phyloP scores from a whole-genome alignment of 768 basidiomycete species.

The Lyophyllum shimeji region DNA sequence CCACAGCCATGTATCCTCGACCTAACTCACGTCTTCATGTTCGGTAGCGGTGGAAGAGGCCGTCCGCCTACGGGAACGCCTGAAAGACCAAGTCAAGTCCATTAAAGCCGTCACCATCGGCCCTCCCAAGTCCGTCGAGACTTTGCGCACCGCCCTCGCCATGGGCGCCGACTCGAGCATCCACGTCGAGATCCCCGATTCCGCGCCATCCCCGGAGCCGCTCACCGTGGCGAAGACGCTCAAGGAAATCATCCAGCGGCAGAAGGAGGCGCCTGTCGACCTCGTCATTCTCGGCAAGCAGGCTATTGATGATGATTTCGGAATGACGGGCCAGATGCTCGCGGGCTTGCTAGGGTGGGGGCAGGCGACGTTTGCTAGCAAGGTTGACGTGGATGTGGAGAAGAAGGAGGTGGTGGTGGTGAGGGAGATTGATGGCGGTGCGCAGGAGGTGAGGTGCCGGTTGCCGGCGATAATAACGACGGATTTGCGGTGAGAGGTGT shows the following conservation, averaged over 20 bases:
- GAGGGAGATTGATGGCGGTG: slow-evolving; percentile 93
- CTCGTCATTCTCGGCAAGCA: slow-evolving; percentile 97
- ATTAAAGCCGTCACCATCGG: slow-evolving; percentile 96
- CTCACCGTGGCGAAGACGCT: slow-evolving; percentile 89
- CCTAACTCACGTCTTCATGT: not conserved
- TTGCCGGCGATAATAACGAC: slow-evolving; percentile 90
- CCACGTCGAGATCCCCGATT: slow-evolving; percentile 84
- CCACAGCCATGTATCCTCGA: not conserved
- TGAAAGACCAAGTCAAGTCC: slow-evolving; percentile 73
- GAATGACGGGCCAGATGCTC: slow-evolving; percentile 96
- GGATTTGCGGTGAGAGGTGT: slow-evolving; percentile 74
- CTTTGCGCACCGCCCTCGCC: slow-evolving; percentile 92
- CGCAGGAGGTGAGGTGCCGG: slow-evolving; percentile 75
- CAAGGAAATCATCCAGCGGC: slow-evolving; percentile 66
- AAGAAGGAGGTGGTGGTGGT: slow-evolving; percentile 70
- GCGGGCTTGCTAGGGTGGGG: slow-evolving; percentile 90
- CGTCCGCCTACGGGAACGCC: slow-evolving; percentile 85
- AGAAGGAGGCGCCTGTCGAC: slow-evolving; percentile 65
- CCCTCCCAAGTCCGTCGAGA: slow-evolving; percentile 85
- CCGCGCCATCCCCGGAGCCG: slow-evolving; percentile 77
- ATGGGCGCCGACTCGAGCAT: slow-evolving; percentile 96
- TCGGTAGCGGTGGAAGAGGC: slow-evolving; percentile 94
- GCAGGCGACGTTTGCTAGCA: slow-evolving; percentile 95
- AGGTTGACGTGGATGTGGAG: slow-evolving; percentile 66
- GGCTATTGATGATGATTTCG: slow-evolving; percentile 95